Evolutionary conservation across 208 protist genomes (phyloP).

Genomic region (Leishmania mexicana): DNA sequence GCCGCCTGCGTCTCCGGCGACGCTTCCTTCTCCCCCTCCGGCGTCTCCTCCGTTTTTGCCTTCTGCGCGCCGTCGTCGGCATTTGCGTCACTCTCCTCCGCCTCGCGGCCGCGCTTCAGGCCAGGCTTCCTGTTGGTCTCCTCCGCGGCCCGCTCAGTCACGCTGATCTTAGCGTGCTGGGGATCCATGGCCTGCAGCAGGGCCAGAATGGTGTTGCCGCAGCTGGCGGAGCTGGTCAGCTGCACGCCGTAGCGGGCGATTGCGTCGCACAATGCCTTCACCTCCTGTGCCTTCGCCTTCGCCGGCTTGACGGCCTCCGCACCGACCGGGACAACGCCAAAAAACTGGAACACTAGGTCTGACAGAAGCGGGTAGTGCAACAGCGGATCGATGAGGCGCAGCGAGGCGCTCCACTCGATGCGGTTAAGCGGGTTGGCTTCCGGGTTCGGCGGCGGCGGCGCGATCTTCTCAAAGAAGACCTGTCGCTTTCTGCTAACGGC

Average conservation of each 20-base stretch:
- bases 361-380: constrained; percentile 61
- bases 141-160: constrained; percentile 23
- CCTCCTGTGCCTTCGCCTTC: constrained; percentile 48
- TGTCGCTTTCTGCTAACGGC: constrained; percentile 42
- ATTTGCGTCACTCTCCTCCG: constrained; percentile 22
- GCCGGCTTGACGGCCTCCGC: constrained; percentile 10
- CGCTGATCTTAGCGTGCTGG: constrained; percentile 24
- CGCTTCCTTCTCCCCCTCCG: constrained; percentile 13
- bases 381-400: constrained; percentile 48
- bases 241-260: constrained; percentile 59
- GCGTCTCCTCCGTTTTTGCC: constrained; percentile 23
- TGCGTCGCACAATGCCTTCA: constrained; percentile 63
- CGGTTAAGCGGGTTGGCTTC: constrained; percentile 28
- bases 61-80: constrained; percentile 21
- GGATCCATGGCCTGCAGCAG: constrained; percentile 62
- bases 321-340: constrained; percentile 45
- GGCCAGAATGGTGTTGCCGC: constrained; percentile 59
- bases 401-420: constrained; percentile 30
- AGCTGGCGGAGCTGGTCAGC: constrained; percentile 44
- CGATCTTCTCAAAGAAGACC: constrained; percentile 60
- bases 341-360: constrained; percentile 60
- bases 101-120: constrained; percentile 45
- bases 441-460: constrained; percentile 16
- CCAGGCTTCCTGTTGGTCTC: constrained; percentile 21
- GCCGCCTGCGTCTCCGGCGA: background rate